phyloP scores from a whole-genome alignment of 768 basidiomycete species.

The Boletus speciosus region DNA sequence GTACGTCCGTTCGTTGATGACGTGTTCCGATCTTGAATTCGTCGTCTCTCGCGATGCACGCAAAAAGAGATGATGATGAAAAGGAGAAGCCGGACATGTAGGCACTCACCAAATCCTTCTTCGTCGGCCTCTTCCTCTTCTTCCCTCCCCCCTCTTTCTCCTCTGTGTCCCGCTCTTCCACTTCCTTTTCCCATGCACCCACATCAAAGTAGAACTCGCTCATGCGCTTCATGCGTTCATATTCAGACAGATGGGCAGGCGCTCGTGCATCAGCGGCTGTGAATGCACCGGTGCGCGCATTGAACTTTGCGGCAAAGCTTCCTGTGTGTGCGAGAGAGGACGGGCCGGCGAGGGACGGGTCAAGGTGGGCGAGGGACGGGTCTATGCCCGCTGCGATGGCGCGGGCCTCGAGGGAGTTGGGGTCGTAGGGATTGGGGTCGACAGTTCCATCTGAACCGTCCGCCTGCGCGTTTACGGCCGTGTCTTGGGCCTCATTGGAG shows the following conservation, averaged over 20 bases:
- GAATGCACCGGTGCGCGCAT: slow-evolving; percentile 78
- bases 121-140: slow-evolving; percentile 75
- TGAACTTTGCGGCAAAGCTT: slow-evolving; percentile 66
- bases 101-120: slow-evolving; percentile 75
- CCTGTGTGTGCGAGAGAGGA: slow-evolving; percentile 38
- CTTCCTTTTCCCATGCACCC: slow-evolving; percentile 70
- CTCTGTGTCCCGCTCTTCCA: slow-evolving; percentile 46
- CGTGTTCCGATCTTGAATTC: slow-evolving; percentile 14
- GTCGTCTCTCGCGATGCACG: slow-evolving; percentile 20
- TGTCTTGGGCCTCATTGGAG: slow-evolving; percentile 14
- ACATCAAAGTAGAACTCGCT: slow-evolving; percentile 87
- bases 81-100: slow-evolving; percentile 2
- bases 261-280: slow-evolving; percentile 62
- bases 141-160: slow-evolving; percentile 54
- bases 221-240: slow-evolving; percentile 75
- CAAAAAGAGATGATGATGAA: slow-evolving; percentile 17
- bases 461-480: slow-evolving; percentile 23
- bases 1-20: slow-evolving; percentile 24
- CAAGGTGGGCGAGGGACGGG: slow-evolving; percentile 74
- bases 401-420: slow-evolving; percentile 59
- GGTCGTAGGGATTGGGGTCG: slow-evolving; percentile 24
- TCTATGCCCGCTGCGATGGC: slow-evolving; percentile 80
- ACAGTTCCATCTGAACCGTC: slow-evolving; percentile 14
- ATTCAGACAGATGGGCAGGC: slow-evolving; percentile 75
- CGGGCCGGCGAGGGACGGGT: slow-evolving; percentile 57